A percentile compares a stretch with the other conserved stretches of the same genome.
phyloP scores from a whole-genome alignment of 208 protist species.

The Leishmania mexicana region DNA sequence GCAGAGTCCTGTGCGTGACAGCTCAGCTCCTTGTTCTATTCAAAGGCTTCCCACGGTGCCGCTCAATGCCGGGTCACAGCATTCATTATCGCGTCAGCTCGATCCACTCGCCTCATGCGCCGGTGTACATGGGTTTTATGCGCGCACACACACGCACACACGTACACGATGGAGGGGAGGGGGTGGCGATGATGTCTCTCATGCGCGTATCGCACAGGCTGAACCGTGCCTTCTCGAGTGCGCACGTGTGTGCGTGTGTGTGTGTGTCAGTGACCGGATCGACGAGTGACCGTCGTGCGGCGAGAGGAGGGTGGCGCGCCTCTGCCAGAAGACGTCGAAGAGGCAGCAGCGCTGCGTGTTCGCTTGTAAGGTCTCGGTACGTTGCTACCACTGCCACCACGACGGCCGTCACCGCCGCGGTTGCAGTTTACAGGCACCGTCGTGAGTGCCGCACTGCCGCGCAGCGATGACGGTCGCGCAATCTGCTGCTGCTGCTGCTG shows the following conservation, averaged over 20 bases:
- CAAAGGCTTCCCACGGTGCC: neutral
- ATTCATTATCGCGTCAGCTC: neutral
- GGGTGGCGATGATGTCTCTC: neutral
- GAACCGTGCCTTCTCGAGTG: neutral
- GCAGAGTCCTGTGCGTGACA: neutral
- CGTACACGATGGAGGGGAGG: neutral
- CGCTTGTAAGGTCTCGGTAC: conserved; percentile 8
- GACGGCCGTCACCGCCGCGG: neutral
- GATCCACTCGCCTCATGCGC: neutral
- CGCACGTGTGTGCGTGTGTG: neutral
- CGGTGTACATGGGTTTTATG: neutral
- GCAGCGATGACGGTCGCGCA: conserved; percentile 22
- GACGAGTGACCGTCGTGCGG: conserved; percentile 16
- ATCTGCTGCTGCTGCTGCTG: conserved; percentile 14
- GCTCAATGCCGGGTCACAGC: neutral
- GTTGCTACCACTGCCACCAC: neutral
- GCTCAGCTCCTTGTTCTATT: neutral
- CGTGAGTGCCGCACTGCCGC: conserved; percentile 19
- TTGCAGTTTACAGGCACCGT: conserved; percentile 20
- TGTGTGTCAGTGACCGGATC: neutral
- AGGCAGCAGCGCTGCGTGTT: conserved; percentile 26
- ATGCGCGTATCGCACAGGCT: neutral
- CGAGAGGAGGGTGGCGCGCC: conserved; percentile 4
- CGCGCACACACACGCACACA: neutral
- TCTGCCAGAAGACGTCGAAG: conserved; percentile 4